Percentiles rank a stretch among this genome's conserved stretches.
phyloP scores from a whole-genome alignment of 306 rosid species.

The Trifolium repens region DNA sequence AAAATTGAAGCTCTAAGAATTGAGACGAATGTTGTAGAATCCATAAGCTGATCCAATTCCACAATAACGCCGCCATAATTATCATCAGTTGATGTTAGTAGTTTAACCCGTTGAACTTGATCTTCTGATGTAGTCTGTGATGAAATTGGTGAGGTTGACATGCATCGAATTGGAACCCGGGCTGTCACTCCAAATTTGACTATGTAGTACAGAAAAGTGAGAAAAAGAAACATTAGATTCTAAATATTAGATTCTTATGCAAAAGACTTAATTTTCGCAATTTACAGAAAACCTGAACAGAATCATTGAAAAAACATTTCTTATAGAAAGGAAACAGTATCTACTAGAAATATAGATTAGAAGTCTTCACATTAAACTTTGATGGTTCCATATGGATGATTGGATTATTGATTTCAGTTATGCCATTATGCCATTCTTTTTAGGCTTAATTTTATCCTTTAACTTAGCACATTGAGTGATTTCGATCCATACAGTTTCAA shows the following conservation, averaged over 20 bases:
- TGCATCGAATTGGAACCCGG: constrained; percentile 29
- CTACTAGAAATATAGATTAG: too few species aligned
- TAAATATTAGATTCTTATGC: neutral
- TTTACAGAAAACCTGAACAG: constrained; percentile 10
- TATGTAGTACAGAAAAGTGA: constrained; percentile 27
- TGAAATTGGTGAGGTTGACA: constrained; percentile 42
- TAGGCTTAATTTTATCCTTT: too few species aligned
- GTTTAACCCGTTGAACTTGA: constrained; percentile 49
- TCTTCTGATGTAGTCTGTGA: constrained; percentile 37
- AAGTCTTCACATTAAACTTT: too few species aligned
- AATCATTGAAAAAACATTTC: neutral
- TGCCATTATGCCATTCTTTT: too few species aligned
- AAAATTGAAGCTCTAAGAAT: constrained; percentile 70
- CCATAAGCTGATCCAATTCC: constrained; percentile 64
- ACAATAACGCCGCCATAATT: constrained; percentile 73
- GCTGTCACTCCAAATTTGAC: constrained; percentile 34
- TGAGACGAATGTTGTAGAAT: constrained; percentile 51
- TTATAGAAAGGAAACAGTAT: too few species aligned
- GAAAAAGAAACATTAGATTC: neutral
- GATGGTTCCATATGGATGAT: too few species aligned
- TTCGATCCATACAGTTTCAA: too few species aligned
- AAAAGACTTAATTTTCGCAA: constrained; percentile 6
- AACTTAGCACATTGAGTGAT: too few species aligned
- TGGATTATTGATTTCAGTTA: too few species aligned
- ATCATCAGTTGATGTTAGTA: constrained; percentile 63